Evolutionary conservation across 2,329 filamentous ascomycete species (phyloP).

Genomic region (Sordariomycetes sp.): DNA sequence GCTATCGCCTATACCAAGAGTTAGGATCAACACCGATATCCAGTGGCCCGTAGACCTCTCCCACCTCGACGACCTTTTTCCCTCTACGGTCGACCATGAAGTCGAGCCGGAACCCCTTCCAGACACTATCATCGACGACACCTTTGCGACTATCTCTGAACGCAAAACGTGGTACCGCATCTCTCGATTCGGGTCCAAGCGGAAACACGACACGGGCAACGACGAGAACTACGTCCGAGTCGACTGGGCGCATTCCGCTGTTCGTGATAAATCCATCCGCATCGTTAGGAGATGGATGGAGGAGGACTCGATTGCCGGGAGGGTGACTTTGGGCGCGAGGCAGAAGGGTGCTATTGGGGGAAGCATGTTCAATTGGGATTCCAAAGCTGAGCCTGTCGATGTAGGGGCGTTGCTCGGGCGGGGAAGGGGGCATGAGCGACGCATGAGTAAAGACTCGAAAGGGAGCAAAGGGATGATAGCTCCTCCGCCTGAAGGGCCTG

Average conservation of each 20-base stretch:
- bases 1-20: not conserved
- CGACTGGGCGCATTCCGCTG: conserved; percentile 45
- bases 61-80: conserved; percentile 23
- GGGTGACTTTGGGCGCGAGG: conserved; percentile 27
- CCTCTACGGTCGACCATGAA: conserved; percentile 11
- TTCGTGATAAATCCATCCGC: conserved; percentile 43
- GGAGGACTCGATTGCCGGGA: conserved; percentile 49
- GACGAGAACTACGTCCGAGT: conserved; percentile 51
- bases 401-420: conserved; percentile 26
- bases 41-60: conserved; percentile 22
- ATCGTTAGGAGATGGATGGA: conserved; percentile 59
- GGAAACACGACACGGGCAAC: conserved; percentile 46
- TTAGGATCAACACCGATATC: not conserved
- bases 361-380: conserved; percentile 54
- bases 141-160: conserved; percentile 44
- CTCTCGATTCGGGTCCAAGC: conserved; percentile 49
- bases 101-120: conserved; percentile 26
- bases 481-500: too few species aligned
- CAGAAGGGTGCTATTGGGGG: conserved; percentile 26
- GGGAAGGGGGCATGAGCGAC: conserved; percentile 13
- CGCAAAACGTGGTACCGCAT: conserved; percentile 58
- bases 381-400: conserved; percentile 37
- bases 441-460: too few species aligned
- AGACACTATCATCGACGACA: conserved; percentile 40
- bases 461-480: too few species aligned